A percentile compares a stretch with the other conserved stretches of the same genome.
Evolutionary conservation across 306 rosid species (phyloP).

Genomic region (Morella rubra): DNA sequence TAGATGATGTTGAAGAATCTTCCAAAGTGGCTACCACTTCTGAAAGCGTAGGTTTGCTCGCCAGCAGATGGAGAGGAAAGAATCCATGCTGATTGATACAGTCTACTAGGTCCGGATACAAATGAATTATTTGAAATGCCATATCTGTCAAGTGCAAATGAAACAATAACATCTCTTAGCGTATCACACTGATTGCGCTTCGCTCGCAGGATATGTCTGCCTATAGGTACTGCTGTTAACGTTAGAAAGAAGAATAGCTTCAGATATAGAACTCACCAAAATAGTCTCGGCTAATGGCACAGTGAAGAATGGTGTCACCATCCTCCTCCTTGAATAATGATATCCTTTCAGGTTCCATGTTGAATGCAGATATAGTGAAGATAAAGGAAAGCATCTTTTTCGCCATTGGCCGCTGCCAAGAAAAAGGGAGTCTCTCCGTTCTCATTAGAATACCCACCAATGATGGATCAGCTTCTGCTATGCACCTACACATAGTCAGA

Average conservation of each 20-base stretch:
- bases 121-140: constrained; percentile 54
- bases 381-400: constrained; percentile 36
- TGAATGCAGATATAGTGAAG: constrained; percentile 26
- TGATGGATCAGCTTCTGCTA: background rate
- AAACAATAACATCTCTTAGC: too few species aligned
- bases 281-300: background rate
- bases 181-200: too few species aligned
- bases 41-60: constrained; percentile 50
- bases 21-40: constrained; percentile 50
- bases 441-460: constrained; percentile 30
- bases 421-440: constrained; percentile 56
- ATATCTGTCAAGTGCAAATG: constrained; percentile 38
- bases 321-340: background rate
- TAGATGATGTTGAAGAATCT: constrained; percentile 32
- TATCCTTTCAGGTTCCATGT: fast-evolving
- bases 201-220: too few species aligned
- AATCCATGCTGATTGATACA: constrained; percentile 32
- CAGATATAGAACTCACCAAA: background rate
- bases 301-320: background rate
- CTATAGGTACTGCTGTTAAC: too few species aligned
- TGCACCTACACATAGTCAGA: constrained; percentile 29
- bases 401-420: constrained; percentile 47
- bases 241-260: too few species aligned
- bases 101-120: constrained; percentile 35
- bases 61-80: constrained; percentile 60